Conservation (phyloP, 495 filamentous ascomycete species). For the Daldinia caldariorum region DNA sequence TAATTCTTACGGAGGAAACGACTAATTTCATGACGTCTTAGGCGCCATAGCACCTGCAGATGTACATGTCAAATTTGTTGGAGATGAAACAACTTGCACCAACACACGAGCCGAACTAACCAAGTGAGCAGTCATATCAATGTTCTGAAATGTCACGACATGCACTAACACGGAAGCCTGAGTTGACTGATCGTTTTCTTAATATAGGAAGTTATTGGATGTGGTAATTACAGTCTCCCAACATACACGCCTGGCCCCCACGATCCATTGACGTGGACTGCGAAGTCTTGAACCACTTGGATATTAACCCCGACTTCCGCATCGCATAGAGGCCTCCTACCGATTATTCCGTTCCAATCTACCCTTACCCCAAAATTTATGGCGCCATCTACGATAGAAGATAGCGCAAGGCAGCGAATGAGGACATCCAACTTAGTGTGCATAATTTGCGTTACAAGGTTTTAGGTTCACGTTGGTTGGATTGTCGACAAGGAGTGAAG, state of each 20-base stretch:
- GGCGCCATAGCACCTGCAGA: no score
- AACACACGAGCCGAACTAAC: background rate
- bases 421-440: background rate
- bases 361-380: background rate
- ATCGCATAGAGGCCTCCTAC: background rate
- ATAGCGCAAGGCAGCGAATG: background rate
- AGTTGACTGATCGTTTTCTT: background rate
- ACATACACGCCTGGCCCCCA: no score
- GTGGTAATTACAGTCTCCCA: no score
- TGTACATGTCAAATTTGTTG: no score
- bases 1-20: no score
- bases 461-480: background rate
- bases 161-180: background rate
- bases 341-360: background rate
- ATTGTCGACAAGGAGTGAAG: background rate
- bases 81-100: no score
- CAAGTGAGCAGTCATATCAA: background rate
- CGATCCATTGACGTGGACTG: background rate
- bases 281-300: conserved; percentile 1
- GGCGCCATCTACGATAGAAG: background rate
- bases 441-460: background rate
- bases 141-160: background rate
- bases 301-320: background rate
- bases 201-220: background rate
- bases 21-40: no score